These are phyloP conservation scores for Jimgerdemannia flammicorona DNA, from an alignment of 192 early-diverging fungal species.

Conservation along the genomic window DNA sequence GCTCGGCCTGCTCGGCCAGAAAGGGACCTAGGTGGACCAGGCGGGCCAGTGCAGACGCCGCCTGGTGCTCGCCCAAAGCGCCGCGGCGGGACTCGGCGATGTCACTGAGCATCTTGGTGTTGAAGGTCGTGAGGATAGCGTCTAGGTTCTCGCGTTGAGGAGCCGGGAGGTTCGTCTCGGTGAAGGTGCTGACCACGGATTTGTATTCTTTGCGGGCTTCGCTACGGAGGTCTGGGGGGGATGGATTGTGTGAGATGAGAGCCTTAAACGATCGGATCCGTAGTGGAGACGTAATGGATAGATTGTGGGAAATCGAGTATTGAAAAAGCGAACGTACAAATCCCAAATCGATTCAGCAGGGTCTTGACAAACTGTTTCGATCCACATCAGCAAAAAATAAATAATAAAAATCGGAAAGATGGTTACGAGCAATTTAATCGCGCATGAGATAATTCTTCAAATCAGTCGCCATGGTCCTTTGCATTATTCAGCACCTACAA, in stretches of 20 bases:
- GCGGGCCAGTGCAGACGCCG: conserved; percentile 18
- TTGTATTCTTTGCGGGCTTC: conserved; percentile 62
- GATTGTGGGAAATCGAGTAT: not conserved
- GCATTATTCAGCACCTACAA: not conserved
- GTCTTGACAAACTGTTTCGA: conserved; percentile 51
- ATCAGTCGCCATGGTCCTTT: too few species aligned
- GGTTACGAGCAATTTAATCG: too few species aligned
- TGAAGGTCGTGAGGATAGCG: conserved; percentile 47
- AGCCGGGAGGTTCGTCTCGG: conserved; percentile 44
- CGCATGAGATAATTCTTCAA: too few species aligned
- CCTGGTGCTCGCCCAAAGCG: conserved; percentile 13
- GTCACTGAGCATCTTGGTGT: conserved; percentile 45
- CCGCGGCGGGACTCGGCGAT: conserved; percentile 39
- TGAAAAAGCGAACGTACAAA: conserved; percentile 25
- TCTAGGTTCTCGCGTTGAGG: conserved; percentile 56
- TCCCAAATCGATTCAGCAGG: conserved; percentile 52
- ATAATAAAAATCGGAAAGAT: too few species aligned
- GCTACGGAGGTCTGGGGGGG: conserved; percentile 25
- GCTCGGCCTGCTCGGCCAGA: conserved; percentile 41
- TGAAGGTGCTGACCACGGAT: conserved; percentile 44
- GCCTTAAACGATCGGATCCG: too few species aligned
- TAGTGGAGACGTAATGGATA: not conserved
- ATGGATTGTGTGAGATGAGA: not conserved
- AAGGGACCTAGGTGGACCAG: conserved; percentile 57
- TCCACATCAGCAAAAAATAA: not conserved